Base-by-base conservation (phyloP, 805 yeast genomes). In the Lipomyces lipofer region DNA sequence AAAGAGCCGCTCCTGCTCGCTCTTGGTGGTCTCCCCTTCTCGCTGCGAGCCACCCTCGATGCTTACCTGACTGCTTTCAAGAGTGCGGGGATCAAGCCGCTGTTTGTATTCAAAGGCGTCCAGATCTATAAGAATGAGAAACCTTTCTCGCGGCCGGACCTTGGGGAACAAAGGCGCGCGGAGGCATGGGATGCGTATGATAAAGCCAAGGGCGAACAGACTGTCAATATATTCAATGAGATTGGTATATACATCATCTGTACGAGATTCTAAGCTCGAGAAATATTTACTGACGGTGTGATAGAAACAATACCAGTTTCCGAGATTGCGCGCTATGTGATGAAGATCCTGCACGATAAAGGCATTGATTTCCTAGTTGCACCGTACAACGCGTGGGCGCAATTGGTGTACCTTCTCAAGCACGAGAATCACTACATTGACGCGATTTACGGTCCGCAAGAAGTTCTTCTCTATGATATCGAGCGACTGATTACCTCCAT, bases 391-490 rank as follows among this genome's bases (percentile, higher is more conserved):
- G 82, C 97, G 0, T 83, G 89, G 71, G 79, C 84, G 38, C 97
- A 92, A 70, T 75, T 94, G 63, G 81, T 86, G 5, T 89, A 88
- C 64, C 71, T 92, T 63, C 76, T 78, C 58, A 50, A 51, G n/a
- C 54, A 60, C 56, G 78, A 78, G 43, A 74, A 74, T 46, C 75
- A 74, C 0, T 71, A 75, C 43, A 79, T 92, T 47, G 90, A 91
- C 68, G 83, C 86, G 4, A 81, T 91, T 33, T 87, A 83, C 69
- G 96, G 96, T 0, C 84, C 96, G 6, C 84, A 90, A 1, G 98
- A 94, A 64, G 76, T 83, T 35, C 72, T 91, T 42, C 73, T 92
- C 67, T 69, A 71, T 71, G 78, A 79, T 22, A 77, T 86, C 25
- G 94, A 88, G 53, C 85, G 81, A 60, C 82, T 90, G 54, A 84